Evolutionary conservation across 352 stramenopile genomes (phyloP).

Genomic region (Pythium brassicae): DNA sequence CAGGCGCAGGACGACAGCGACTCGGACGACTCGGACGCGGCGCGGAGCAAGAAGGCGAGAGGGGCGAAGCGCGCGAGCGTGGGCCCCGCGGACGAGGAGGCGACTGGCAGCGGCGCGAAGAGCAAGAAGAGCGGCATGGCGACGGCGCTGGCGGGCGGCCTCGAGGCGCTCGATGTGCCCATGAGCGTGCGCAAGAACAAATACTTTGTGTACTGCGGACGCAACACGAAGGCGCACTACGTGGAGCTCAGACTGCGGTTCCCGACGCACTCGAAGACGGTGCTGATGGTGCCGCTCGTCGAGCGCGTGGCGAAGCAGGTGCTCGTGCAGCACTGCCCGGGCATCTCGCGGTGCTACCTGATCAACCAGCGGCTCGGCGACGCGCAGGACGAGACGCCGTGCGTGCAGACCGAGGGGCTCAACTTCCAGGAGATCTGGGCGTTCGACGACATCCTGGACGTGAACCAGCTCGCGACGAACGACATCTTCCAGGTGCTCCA

Average conservation of each 20-base stretch:
- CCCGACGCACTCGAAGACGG: conserved; percentile 83
- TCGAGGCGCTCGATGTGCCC: conserved; percentile 74
- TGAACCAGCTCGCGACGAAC: conserved; percentile 96
- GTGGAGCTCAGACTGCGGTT: conserved; percentile 86
- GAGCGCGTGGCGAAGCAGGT: conserved; percentile 84
- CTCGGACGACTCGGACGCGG: conserved; percentile 44
- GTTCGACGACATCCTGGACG: conserved; percentile 90
- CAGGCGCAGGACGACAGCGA: conserved; percentile 61
- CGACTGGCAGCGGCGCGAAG: conserved; percentile 8
- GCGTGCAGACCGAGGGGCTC: conserved; percentile 94
- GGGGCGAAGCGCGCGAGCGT: conserved; percentile 12
- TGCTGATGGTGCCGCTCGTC: conserved; percentile 88
- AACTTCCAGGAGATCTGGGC: conserved; percentile 99
- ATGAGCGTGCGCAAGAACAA: conserved; percentile 80
- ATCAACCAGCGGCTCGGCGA: conserved; percentile 86
- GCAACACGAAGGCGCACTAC: conserved; percentile 75
- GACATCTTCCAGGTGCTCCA: conserved; percentile 96
- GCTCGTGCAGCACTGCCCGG: conserved; percentile 82
- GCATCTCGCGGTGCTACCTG: conserved; percentile 87
- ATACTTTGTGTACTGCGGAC: conserved; percentile 81
- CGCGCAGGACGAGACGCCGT: conserved; percentile 75
- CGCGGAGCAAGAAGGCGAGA: conserved; percentile 22
- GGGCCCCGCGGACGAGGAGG: conserved; percentile 31
- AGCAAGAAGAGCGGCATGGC: conserved; percentile 29
- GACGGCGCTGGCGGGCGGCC: conserved; percentile 37